A percentile compares a stretch with the other conserved stretches of the same genome.
phyloP scores from a whole-genome alignment of 192 early-diverging fungal species.

The Gonapodya prolifera region DNA sequence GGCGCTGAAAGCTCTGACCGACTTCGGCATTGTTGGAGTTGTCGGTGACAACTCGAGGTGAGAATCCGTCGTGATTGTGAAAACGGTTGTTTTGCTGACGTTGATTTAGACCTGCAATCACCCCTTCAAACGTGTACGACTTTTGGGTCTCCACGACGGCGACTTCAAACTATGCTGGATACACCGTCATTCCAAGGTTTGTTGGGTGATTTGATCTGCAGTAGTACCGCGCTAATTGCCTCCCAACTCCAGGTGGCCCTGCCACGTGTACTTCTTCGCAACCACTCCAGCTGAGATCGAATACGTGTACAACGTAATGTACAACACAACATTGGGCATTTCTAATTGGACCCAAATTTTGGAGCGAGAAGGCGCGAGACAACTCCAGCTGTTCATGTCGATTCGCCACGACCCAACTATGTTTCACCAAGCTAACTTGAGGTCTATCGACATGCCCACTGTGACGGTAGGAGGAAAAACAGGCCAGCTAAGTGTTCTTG shows the following conservation, averaged over 20 bases:
- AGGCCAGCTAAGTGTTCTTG: constrained; percentile 14
- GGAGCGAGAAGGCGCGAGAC: constrained; percentile 16
- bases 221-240: too few relatives aligned
- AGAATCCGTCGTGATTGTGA: too few relatives aligned
- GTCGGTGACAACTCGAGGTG: constrained; percentile 24
- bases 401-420: constrained; percentile 22
- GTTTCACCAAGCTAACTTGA: constrained; percentile 27
- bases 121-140: background rate
- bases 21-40: constrained; percentile 20
- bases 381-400: constrained; percentile 13
- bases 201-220: too few relatives aligned
- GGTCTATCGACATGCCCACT: constrained; percentile 12
- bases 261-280: constrained; percentile 24
- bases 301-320: constrained; percentile 15
- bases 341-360: constrained; percentile 17
- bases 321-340: background rate
- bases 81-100: too few relatives aligned
- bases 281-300: constrained; percentile 6
- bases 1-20: constrained; percentile 17
- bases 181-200: constrained; percentile 24
- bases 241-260: constrained; percentile 7
- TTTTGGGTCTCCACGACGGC: constrained; percentile 19
- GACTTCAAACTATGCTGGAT: constrained; percentile 24
- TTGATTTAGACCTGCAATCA: background rate
- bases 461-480: constrained; percentile 14